phyloP scores from a whole-genome alignment of 805 yeast species.

The Limtongozyma cylindracea region DNA sequence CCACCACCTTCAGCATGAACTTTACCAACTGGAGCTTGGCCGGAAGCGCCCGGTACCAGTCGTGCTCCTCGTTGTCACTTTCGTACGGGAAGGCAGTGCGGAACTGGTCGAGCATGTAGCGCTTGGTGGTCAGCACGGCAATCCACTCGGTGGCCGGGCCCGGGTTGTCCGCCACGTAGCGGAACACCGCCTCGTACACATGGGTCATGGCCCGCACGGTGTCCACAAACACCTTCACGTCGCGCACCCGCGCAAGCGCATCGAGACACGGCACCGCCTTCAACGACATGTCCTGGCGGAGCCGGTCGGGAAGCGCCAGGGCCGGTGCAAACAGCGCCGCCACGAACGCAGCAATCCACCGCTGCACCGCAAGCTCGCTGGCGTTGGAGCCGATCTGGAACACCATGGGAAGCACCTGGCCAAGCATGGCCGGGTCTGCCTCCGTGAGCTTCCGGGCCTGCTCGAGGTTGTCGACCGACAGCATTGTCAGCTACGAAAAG shows the following conservation, averaged over 20 bases:
- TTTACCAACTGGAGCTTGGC: conserved; percentile 47
- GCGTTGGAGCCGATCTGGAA: conserved; percentile 11
- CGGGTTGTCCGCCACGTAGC: conserved; percentile 19
- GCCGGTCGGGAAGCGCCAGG: conserved; percentile 6
- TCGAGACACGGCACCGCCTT: conserved; percentile 11
- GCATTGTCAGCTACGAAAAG: no score
- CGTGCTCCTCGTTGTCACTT: conserved; percentile 21
- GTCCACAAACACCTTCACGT: conserved; percentile 8
- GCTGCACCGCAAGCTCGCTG: conserved; percentile 8
- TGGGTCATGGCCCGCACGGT: conserved; percentile 12
- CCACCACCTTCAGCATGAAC: conserved; percentile 25
- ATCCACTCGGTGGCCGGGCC: conserved; percentile 22
- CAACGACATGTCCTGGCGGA: conserved; percentile 13
- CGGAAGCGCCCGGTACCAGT: conserved; percentile 23
- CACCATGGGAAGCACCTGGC: conserved; percentile 17
- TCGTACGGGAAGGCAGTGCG: conserved; percentile 25
- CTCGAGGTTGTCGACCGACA: conserved; percentile 6
- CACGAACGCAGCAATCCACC: conserved; percentile 15
- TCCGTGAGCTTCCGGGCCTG: conserved; percentile 13
- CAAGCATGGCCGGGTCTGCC: conserved; percentile 8
- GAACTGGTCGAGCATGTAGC: conserved; percentile 34
- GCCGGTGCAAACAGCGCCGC: conserved; percentile 10
- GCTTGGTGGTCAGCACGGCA: conserved; percentile 26
- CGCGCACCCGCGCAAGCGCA: conserved; percentile 6
- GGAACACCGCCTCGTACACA: conserved; percentile 17